Conservation (phyloP, 1,284 basidiomycete genomes). For the Ceraceosorus bombacis region DNA sequence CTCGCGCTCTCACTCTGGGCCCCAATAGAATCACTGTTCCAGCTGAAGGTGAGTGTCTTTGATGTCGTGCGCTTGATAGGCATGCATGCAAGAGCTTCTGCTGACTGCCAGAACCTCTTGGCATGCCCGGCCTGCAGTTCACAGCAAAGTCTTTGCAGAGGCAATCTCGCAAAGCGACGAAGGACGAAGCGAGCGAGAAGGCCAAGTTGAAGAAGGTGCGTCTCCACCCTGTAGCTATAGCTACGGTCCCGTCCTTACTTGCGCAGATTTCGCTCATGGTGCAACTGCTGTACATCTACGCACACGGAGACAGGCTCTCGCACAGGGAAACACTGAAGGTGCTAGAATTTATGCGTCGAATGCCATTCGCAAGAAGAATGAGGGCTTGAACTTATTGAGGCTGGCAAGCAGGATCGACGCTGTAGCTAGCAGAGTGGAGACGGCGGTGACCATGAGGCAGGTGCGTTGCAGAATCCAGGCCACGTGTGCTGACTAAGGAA, state of each 20-base stretch:
- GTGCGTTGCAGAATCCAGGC: slow-evolving; percentile 27
- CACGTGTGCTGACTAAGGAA: background rate
- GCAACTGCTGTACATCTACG: too few species aligned
- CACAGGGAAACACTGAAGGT: slow-evolving; percentile 93
- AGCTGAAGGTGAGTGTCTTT: slow-evolving; percentile 33
- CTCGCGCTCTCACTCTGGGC: background rate
- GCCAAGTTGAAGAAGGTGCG: slow-evolving; percentile 45
- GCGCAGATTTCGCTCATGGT: background rate
- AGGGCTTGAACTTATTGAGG: slow-evolving; percentile 65
- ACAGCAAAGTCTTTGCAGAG: slow-evolving; percentile 48
- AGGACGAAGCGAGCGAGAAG: slow-evolving; percentile 44
- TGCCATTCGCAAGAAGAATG: slow-evolving; percentile 96
- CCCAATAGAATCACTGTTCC: slow-evolving; percentile 41
- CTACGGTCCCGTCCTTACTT: slow-evolving; percentile 1
- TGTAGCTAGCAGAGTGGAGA: slow-evolving; percentile 91
- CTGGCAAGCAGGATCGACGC: slow-evolving; percentile 69
- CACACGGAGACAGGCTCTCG: slow-evolving; percentile 63
- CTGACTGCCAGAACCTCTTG: background rate
- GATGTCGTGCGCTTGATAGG: background rate
- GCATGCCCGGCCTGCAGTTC: slow-evolving; percentile 17
- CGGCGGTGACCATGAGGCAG: slow-evolving; percentile 92
- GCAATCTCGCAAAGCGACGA: slow-evolving; percentile 43
- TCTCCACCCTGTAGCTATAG: background rate
- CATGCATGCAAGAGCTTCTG: slow-evolving; percentile 2
- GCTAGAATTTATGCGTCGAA: slow-evolving; percentile 99